These are phyloP conservation scores for Benincasa hispida DNA, from an alignment of 306 rosid species.

Conservation along the genomic window DNA sequence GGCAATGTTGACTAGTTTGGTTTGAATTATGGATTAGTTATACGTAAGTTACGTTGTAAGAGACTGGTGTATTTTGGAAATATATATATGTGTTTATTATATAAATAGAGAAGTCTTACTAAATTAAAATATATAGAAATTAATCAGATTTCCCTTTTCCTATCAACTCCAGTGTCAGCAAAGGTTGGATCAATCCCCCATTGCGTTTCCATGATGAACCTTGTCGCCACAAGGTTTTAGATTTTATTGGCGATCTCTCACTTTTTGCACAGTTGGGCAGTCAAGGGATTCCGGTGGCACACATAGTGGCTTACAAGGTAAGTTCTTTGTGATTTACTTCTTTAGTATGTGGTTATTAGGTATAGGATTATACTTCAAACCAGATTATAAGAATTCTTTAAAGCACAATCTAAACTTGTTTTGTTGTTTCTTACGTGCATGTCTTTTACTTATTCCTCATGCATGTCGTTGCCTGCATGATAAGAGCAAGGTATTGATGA, in stretches of 20 bases:
- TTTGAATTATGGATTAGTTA: too few species aligned
- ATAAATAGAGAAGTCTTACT: neutral
- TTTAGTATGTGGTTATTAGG: neutral
- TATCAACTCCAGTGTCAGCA: constrained; percentile 25
- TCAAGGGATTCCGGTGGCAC: constrained; percentile 92
- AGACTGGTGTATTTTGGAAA: too few species aligned
- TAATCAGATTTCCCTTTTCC: neutral
- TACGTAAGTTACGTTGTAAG: too few species aligned
- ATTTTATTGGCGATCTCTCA: constrained; percentile 87
- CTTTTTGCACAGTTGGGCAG: constrained; percentile 64
- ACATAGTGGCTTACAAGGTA: constrained; percentile 68
- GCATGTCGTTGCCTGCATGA: neutral
- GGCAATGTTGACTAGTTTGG: too few species aligned
- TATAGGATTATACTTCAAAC: neutral
- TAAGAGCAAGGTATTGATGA: neutral
- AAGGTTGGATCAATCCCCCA: constrained; percentile 91
- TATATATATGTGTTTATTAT: neutral
- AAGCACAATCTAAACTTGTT: neutral
- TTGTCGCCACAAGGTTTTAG: constrained; percentile 81
- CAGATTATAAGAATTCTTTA: neutral
- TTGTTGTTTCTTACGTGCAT: neutral
- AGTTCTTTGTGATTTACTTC: constrained; percentile 1
- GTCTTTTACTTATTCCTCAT: neutral
- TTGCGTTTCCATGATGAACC: constrained; percentile 75
- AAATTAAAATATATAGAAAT: neutral